Conservation (phyloP, 2,329 filamentous ascomycete species). For the Ceratocystis variospora region DNA sequence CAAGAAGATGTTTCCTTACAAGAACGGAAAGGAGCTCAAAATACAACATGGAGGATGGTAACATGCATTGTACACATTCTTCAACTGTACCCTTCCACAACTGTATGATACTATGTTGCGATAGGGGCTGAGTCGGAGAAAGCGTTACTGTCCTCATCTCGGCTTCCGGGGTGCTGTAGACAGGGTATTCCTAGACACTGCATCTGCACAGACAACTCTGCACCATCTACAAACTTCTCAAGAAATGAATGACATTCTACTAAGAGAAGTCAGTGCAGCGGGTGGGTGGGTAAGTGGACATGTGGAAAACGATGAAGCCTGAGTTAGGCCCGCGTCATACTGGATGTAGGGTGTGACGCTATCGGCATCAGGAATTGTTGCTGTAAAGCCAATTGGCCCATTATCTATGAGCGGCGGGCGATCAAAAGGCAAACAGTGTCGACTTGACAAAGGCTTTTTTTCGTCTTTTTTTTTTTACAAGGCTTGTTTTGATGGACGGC, state of each 20-base stretch:
- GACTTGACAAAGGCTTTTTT: too few relatives aligned
- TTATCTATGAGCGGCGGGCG: not conserved
- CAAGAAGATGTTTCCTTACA: not conserved
- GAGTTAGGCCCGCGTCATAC: not conserved
- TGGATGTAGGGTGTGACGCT: not conserved
- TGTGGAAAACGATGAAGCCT: not conserved
- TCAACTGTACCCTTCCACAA: not conserved
- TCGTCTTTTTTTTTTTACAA: too few relatives aligned
- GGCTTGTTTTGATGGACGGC: too few relatives aligned
- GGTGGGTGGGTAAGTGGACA: not conserved
- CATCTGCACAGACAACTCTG: conserved; percentile 9
- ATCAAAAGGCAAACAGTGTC: not conserved
- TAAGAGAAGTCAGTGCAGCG: not conserved
- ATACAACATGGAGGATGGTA: not conserved
- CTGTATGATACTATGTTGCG: not conserved
- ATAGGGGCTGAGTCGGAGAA: conserved; percentile 1
- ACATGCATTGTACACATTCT: not conserved
- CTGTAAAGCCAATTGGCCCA: not conserved
- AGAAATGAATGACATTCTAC: not conserved
- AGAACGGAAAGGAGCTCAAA: not conserved
- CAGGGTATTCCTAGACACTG: conserved; percentile 10
- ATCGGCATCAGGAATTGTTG: not conserved
- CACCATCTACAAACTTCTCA: conserved; percentile 1
- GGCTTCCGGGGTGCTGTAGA: conserved; percentile 4
- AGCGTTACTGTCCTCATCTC: conserved; percentile 8